Evolutionary conservation across 352 stramenopile species (phyloP).

Genomic region (Phytophthora boehmeriae): DNA sequence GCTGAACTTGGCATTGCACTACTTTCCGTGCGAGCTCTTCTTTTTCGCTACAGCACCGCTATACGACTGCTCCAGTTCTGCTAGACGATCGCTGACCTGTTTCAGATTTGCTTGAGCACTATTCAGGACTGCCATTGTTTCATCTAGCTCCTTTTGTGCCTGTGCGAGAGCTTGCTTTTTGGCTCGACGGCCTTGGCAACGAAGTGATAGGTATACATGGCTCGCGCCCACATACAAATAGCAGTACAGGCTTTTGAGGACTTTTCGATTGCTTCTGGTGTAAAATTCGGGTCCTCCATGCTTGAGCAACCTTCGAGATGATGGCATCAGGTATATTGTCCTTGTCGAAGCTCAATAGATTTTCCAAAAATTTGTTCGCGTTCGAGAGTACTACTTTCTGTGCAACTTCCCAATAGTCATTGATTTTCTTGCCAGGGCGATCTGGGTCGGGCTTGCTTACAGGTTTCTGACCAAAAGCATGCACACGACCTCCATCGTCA

Average conservation of each 20-base stretch:
- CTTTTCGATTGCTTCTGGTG: constrained; percentile 91
- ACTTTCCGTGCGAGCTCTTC: constrained; percentile 90
- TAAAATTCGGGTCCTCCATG: constrained; percentile 92
- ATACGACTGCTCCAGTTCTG: constrained; percentile 86
- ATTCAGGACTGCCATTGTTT: constrained; percentile 81
- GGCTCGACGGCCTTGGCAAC: constrained; percentile 92
- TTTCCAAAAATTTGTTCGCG: constrained; percentile 92
- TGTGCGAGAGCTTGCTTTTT: constrained; percentile 90
- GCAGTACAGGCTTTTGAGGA: constrained; percentile 91
- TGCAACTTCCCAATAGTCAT: constrained; percentile 91
- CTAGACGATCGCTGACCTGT: constrained; percentile 85
- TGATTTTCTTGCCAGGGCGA: constrained; percentile 90
- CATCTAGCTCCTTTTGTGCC: constrained; percentile 87
- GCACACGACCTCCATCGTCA: constrained; percentile 94
- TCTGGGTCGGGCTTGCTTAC: constrained; percentile 88
- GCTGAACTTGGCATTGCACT: constrained; percentile 88
- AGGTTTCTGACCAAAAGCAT: constrained; percentile 93
- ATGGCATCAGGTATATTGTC: constrained; percentile 93
- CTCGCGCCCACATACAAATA: constrained; percentile 93
- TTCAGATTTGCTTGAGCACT: constrained; percentile 85
- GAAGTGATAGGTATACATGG: constrained; percentile 94
- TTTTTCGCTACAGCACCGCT: constrained; percentile 89
- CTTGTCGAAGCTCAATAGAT: constrained; percentile 91
- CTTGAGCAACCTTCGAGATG: constrained; percentile 83
- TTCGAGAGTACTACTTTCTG: constrained; percentile 93